phyloP scores from a whole-genome alignment of 306 rosid species.

The Rubus parviflorus region DNA sequence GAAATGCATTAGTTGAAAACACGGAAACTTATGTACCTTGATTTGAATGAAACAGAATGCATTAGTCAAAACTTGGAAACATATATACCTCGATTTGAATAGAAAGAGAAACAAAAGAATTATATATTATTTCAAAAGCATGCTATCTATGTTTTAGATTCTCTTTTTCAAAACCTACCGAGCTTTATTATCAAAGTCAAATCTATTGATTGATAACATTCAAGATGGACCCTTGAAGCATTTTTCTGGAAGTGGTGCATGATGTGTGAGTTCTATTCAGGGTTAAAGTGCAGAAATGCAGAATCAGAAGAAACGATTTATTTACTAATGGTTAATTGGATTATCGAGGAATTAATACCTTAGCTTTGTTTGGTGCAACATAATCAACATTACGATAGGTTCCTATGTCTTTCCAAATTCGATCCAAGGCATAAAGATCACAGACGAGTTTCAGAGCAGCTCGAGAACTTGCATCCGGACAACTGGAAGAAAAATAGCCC shows the following conservation, averaged over 20 bases:
- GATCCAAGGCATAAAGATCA: constrained; percentile 93
- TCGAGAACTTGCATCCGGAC: constrained; percentile 71
- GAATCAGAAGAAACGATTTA: background rate
- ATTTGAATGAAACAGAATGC: background rate
- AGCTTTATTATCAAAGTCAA: background rate
- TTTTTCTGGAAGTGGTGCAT: background rate
- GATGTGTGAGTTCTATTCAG: background rate
- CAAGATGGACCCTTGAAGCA: background rate
- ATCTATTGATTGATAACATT: background rate
- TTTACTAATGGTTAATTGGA: background rate
- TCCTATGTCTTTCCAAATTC: constrained; percentile 97
- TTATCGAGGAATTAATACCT: constrained; percentile 45
- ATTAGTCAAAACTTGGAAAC: background rate
- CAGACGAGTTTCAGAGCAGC: constrained; percentile 86
- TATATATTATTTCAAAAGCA: background rate
- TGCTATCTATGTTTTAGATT: background rate
- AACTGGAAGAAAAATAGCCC: constrained; percentile 45
- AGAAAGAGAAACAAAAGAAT: background rate
- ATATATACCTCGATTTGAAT: background rate
- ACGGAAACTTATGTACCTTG: background rate
- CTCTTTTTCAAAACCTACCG: background rate
- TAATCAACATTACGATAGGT: constrained; percentile 96
- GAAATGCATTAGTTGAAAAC: constrained; percentile 7
- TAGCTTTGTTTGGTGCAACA: constrained; percentile 95
- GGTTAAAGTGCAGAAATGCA: background rate